A percentile compares a stretch with the other conserved stretches of the same genome.
These are phyloP conservation scores for Auxenochlorella pyrenoidosa DNA, from an alignment of 139 green algal species.

Conservation along the genomic window DNA sequence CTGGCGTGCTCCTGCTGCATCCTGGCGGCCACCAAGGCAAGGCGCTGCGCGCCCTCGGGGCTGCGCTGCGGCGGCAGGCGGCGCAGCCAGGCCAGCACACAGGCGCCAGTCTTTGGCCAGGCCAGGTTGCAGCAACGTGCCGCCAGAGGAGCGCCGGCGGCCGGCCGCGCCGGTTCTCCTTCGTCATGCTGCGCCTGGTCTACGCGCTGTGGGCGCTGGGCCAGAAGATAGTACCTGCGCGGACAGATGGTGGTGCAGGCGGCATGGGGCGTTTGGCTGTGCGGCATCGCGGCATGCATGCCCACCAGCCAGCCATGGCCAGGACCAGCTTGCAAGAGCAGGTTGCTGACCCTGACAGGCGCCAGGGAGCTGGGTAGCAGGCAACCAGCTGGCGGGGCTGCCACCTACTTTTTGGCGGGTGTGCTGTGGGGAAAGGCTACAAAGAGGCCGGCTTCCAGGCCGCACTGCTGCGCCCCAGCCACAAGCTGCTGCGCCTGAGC, in stretches of 20 bases:
- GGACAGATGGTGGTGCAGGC: background rate
- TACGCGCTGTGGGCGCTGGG: background rate
- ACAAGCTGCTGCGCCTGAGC: conserved; percentile 34
- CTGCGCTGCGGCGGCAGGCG: background rate
- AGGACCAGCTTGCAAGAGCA: too few relatives aligned
- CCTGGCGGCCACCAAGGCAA: background rate
- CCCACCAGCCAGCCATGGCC: too few relatives aligned
- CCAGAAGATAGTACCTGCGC: conserved; percentile 1
- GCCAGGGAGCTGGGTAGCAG: too few relatives aligned
- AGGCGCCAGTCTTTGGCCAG: conserved; percentile 33
- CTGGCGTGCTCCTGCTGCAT: conserved; percentile 31
- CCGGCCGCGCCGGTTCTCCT: background rate
- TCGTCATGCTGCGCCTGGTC: background rate
- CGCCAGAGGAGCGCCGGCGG: background rate
- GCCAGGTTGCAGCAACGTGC: conserved; percentile 30
- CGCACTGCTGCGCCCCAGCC: background rate
- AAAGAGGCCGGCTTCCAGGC: conserved; percentile 41
- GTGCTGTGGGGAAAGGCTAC: conserved; percentile 49
- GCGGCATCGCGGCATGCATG: too few relatives aligned
- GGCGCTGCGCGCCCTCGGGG: background rate
- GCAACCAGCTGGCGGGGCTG: too few relatives aligned
- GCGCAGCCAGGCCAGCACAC: conserved; percentile 7
- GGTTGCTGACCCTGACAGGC: too few relatives aligned
- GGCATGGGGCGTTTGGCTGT: background rate
- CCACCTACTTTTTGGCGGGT: conserved; percentile 50